Conservation (phyloP, 768 basidiomycete genomes). For the Boletus coccyginus region DNA sequence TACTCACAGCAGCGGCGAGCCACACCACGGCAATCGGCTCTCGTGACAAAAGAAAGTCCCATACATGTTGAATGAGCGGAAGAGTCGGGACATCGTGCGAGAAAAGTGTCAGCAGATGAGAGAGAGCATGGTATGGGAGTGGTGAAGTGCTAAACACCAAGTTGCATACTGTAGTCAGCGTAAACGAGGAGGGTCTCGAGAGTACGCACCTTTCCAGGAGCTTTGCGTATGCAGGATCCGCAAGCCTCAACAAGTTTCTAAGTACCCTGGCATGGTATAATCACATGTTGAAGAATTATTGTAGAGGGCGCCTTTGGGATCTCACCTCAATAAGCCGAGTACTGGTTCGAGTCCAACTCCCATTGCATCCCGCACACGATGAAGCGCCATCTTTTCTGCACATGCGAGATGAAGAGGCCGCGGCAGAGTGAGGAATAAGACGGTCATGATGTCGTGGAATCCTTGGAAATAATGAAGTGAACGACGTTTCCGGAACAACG, state of each 20-base stretch:
- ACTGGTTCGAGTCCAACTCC: constrained; percentile 80
- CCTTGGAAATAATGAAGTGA: constrained; percentile 86
- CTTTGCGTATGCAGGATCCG: constrained; percentile 67
- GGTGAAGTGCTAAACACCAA: constrained; percentile 55
- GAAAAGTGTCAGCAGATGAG: constrained; percentile 88
- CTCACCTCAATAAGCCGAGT: constrained; percentile 71
- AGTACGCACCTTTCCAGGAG: constrained; percentile 60
- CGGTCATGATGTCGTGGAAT: constrained; percentile 90
- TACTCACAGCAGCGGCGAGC: constrained; percentile 74
- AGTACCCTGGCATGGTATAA: constrained; percentile 49
- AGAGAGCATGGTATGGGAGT: constrained; percentile 85
- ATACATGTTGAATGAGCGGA: constrained; percentile 87
- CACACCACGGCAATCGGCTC: constrained; percentile 83
- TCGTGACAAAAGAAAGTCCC: constrained; percentile 83
- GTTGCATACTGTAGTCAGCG: neutral
- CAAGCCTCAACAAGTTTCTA: constrained; percentile 66
- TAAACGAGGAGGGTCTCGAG: neutral
- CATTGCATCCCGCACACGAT: constrained; percentile 80
- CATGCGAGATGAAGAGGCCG: constrained; percentile 52
- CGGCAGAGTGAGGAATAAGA: constrained; percentile 74
- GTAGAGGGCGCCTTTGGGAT: neutral
- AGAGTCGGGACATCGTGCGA: constrained; percentile 90
- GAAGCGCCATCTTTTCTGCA: constrained; percentile 38
- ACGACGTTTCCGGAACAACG: constrained; percentile 69
- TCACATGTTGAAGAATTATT: neutral